Base-by-base conservation (phyloP, 306 rosid species). In the Cicer chorassanicum region DNA sequence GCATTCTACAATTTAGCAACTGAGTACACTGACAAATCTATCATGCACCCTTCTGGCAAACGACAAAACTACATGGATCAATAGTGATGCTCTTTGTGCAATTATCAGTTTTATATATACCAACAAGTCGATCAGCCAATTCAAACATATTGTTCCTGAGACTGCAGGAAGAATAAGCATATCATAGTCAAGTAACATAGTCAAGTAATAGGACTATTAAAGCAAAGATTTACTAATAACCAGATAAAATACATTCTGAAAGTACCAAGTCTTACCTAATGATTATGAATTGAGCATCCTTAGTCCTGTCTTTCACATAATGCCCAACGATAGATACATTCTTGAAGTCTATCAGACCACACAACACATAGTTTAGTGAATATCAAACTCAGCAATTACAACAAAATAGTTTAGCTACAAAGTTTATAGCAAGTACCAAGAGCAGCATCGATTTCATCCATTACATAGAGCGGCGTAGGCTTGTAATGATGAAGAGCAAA, bases 401-500 rank as follows among this genome's bases (percentile, higher is more conserved):
- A 11, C 21, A 13, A 24, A 44, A 63, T 13, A 55, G 11, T 36
- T 65, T 29, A 40, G 67, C 51, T 24, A 16, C 13, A 73, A 21
- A 67, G 60, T 67, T 63, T 44, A 67, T 42, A 9, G 45, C 3
- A 74, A 21, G 11, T 86, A 94, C 95, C 98, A 42, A 94, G 82
- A 36, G 98, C 98, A 40, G 98, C 98, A 76, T 94, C 98, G 10
- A 94, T 94, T 85, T 94, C 98, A 67, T 94, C 98, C 98, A 94
- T 94, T 9, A 94, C 98, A 72, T 94, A 94, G 61, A 94, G 93
- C 1, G 97, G 98, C 8, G 98, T 94, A 12, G 97, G 98, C 88
- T 91, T 94, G 85, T 91, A 91, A 87, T 94, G 98, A 82, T 94
- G 98, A 79, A 94, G 93, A 14, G 98, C 98, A 48, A 94, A 94